Evolutionary conservation across 2,329 filamentous ascomycete genomes (phyloP).

Genomic region (Didymella pomorum): DNA sequence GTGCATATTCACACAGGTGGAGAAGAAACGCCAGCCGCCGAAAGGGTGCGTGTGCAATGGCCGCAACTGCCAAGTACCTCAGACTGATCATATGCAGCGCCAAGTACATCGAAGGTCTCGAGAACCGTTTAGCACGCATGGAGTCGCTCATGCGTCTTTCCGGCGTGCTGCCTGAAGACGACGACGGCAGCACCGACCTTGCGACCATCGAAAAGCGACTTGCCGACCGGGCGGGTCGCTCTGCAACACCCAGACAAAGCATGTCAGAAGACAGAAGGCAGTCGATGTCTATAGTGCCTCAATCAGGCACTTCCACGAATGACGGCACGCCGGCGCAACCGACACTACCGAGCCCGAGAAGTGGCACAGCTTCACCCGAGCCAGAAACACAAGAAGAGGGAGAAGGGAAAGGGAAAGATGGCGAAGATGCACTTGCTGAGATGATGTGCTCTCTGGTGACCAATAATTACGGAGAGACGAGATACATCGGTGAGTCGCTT

Average conservation of each 20-base stretch:
- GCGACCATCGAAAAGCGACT: constrained; percentile 83
- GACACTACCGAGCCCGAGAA: constrained; percentile 60
- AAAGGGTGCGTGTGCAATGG: constrained; percentile 72
- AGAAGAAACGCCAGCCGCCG: constrained; percentile 97
- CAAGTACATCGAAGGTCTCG: constrained; percentile 96
- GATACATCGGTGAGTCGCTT: constrained; percentile 80
- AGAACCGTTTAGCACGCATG: constrained; percentile 95
- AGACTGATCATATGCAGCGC: constrained; percentile 63
- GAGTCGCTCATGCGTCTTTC: constrained; percentile 88
- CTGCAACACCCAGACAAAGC: constrained; percentile 32
- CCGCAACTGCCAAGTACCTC: not conserved
- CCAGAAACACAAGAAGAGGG: constrained; percentile 51
- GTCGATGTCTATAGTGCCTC: constrained; percentile 47
- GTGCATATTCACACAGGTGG: constrained; percentile 95
- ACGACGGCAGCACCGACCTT: constrained; percentile 84
- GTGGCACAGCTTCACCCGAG: constrained; percentile 61
- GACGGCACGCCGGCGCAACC: constrained; percentile 55
- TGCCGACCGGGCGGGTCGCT: constrained; percentile 58
- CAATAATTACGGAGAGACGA: constrained; percentile 90
- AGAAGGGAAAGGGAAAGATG: constrained; percentile 69
- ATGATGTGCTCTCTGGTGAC: constrained; percentile 99
- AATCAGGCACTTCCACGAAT: constrained; percentile 38
- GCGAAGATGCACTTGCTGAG: constrained; percentile 89
- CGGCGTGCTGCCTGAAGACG: constrained; percentile 84
- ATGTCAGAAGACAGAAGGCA: constrained; percentile 43